phyloP scores from a whole-genome alignment of 139 green algal genomes.

The Closterium sp. region DNA sequence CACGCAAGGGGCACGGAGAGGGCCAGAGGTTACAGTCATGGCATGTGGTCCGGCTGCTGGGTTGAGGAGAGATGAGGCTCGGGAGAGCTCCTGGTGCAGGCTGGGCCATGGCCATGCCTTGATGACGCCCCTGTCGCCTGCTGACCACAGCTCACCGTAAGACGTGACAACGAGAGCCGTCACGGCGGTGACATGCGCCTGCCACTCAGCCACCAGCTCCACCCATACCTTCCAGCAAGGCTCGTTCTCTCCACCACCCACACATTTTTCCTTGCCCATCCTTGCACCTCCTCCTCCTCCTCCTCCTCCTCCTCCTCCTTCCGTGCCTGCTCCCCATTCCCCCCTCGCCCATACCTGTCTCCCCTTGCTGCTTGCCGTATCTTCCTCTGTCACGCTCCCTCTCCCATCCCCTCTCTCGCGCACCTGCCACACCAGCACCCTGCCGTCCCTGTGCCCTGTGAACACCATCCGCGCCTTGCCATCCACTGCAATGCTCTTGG shows the following conservation, averaged over 20 bases:
- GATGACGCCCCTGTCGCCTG: not conserved
- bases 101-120: not conserved
- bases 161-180: not conserved
- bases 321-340: no score
- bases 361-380: not conserved
- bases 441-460: not conserved
- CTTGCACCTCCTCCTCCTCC: not conserved
- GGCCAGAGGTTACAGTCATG: not conserved
- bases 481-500: not conserved
- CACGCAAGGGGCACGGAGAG: not conserved
- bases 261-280: not conserved
- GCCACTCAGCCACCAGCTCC: not conserved
- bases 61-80: not conserved
- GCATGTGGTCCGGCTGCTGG: not conserved
- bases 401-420: not conserved
- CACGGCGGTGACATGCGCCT: not conserved
- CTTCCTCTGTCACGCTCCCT: no score
- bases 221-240: not conserved
- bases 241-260: not conserved
- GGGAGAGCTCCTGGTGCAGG: not conserved
- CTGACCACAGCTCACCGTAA: not conserved
- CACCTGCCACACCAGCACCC: not conserved
- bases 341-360: not conserved
- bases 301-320: not conserved
- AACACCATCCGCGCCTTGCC: not conserved